A percentile compares a stretch with the other conserved stretches of the same genome.
These are phyloP conservation scores for Boletus nobilissimus DNA, from an alignment of 1,284 basidiomycete genomes.

Conservation along the genomic window DNA sequence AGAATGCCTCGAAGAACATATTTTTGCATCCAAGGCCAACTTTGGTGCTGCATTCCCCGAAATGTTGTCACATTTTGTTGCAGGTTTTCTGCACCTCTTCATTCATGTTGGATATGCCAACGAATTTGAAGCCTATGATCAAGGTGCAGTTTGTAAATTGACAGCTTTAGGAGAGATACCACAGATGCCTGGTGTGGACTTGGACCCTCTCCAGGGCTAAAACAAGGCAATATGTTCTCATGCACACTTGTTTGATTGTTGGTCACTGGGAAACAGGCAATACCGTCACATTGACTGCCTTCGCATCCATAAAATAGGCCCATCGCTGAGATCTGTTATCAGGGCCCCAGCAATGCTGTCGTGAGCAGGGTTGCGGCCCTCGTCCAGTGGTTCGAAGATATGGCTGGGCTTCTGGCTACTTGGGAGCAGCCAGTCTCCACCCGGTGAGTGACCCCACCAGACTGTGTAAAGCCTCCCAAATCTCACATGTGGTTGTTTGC, in stretches of 20 bases:
- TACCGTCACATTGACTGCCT: conserved; percentile 66
- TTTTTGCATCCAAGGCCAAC: conserved; percentile 47
- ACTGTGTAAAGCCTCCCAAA: conserved; percentile 11
- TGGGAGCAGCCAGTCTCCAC: conserved; percentile 21
- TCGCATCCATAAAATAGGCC: conserved; percentile 71
- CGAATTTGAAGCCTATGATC: conserved; percentile 78
- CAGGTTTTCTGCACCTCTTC: conserved; percentile 49
- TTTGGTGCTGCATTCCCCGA: conserved; percentile 32
- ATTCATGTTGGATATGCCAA: conserved; percentile 52
- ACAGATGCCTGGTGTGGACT: conserved; percentile 76
- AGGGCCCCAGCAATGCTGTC: conserved; percentile 72
- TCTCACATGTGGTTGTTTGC: conserved; percentile 24
- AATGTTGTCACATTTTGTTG: conserved; percentile 49
- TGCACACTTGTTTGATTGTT: conserved; percentile 46
- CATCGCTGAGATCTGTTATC: conserved; percentile 73
- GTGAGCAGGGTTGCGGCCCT: conserved; percentile 72
- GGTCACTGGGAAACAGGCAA: conserved; percentile 55
- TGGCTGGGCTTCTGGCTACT: conserved; percentile 62
- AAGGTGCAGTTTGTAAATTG: conserved; percentile 70
- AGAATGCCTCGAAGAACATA: conserved; percentile 41
- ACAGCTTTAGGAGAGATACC: conserved; percentile 79
- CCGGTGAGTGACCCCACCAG: conserved; percentile 33
- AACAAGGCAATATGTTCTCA: conserved; percentile 64
- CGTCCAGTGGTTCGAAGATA: conserved; percentile 75
- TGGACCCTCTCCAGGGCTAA: conserved; percentile 52